Percentiles rank a stretch among this genome's conserved stretches.
phyloP scores from a whole-genome alignment of 306 rosid genomes.

The Acacia crassicarpa region DNA sequence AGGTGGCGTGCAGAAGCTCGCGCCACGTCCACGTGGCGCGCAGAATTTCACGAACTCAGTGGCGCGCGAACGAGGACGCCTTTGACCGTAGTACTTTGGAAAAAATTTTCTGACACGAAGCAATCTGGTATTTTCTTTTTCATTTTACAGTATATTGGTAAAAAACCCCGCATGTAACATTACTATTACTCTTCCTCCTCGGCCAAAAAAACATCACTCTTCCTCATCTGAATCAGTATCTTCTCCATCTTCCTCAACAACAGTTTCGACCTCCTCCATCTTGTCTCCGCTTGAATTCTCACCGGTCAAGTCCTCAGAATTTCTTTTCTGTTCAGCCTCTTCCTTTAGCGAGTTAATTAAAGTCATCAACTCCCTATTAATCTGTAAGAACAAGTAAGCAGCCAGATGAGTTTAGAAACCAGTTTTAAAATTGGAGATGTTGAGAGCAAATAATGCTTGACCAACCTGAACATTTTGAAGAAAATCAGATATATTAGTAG shows the following conservation, averaged over 20 bases:
- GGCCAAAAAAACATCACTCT: not conserved
- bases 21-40: no score
- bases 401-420: not conserved
- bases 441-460: conserved; percentile 51
- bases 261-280: not conserved
- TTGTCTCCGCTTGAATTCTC: not conserved
- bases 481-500: not conserved
- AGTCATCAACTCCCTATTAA: not conserved
- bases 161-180: not conserved
- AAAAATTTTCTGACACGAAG: no score
- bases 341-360: not conserved
- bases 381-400: not conserved
- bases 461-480: conserved; percentile 30
- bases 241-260: not conserved
- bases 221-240: not conserved
- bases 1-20: no score
- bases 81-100: no score
- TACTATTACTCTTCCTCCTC: not conserved
- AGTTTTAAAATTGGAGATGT: conserved; percentile 24
- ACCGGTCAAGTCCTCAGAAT: not conserved
- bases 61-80: no score
- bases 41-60: no score
- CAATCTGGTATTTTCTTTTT: no score
- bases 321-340: not conserved
- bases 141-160: no score